Percentiles rank a stretch among this genome's conserved stretches.
phyloP scores from a whole-genome alignment of 257 asterid species.

The Verbascum thapsus region DNA sequence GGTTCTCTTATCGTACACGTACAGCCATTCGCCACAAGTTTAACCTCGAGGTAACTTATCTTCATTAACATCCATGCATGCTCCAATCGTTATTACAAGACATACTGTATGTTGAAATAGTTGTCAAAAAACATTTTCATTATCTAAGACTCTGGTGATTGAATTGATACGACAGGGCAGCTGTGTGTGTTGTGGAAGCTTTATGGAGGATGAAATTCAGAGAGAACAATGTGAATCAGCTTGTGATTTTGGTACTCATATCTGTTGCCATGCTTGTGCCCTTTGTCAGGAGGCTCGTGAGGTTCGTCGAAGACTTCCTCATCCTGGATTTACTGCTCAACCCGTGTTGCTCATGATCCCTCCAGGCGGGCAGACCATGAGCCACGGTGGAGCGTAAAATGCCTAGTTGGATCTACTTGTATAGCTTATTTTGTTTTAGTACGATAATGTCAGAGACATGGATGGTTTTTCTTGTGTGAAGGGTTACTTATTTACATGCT shows the following conservation, averaged over 20 bases:
- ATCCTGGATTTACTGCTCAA: constrained; percentile 60
- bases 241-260: constrained; percentile 73
- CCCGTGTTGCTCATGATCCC: constrained; percentile 71
- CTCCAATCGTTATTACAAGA: not conserved
- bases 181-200: constrained; percentile 60
- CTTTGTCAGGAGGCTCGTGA: constrained; percentile 93
- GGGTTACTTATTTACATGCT: no score
- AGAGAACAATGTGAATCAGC: constrained; percentile 71
- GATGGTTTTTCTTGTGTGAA: no score
- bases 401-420: no score
- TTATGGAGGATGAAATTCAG: constrained; percentile 61
- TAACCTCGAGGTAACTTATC: constrained; percentile 57
- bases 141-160: not conserved
- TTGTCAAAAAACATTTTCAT: no score
- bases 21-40: constrained; percentile 74
- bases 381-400: constrained; percentile 46
- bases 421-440: no score
- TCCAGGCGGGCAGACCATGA: constrained; percentile 71
- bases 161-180: constrained; percentile 53
- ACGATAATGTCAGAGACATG: no score
- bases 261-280: constrained; percentile 75
- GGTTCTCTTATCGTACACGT: constrained; percentile 67
- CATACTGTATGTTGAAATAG: no score
- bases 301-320: constrained; percentile 85
- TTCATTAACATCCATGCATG: not conserved